phyloP scores from a whole-genome alignment of 1,284 basidiomycete genomes.

The Meira nashicola region DNA sequence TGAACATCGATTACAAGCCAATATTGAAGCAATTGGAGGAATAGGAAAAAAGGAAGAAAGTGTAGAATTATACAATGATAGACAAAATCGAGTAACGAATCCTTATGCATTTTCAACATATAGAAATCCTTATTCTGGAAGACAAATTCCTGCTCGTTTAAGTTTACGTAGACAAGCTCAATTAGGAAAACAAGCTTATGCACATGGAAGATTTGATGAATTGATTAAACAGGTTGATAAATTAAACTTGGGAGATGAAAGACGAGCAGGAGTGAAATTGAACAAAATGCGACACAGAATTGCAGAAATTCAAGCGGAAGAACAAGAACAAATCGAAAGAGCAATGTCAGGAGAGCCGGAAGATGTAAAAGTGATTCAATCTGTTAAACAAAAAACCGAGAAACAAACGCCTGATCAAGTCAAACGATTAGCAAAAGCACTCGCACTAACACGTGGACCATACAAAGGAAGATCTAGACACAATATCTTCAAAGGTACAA shows the following conservation, averaged over 20 bases:
- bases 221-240: background rate
- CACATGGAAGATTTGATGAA: background rate
- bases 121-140: background rate
- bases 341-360: background rate
- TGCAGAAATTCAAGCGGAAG: background rate
- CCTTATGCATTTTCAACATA: background rate
- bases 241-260: background rate
- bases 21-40: background rate
- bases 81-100: background rate
- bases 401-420: background rate
- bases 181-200: background rate
- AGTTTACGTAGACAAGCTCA: constrained; percentile 4
- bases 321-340: background rate
- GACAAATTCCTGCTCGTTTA: background rate
- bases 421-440: background rate
- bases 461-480: background rate
- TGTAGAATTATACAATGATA: too few species aligned
- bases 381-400: too few species aligned
- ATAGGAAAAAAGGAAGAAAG: too few species aligned
- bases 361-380: too few species aligned
- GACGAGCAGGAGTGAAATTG: background rate
- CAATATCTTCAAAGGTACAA: background rate
- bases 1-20: background rate
- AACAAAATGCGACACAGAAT: background rate
- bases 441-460: background rate